Percentiles rank a stretch among this genome's conserved stretches.
Conservation (phyloP, 345 rosid genomes). For the Lepidium sativum region DNA sequence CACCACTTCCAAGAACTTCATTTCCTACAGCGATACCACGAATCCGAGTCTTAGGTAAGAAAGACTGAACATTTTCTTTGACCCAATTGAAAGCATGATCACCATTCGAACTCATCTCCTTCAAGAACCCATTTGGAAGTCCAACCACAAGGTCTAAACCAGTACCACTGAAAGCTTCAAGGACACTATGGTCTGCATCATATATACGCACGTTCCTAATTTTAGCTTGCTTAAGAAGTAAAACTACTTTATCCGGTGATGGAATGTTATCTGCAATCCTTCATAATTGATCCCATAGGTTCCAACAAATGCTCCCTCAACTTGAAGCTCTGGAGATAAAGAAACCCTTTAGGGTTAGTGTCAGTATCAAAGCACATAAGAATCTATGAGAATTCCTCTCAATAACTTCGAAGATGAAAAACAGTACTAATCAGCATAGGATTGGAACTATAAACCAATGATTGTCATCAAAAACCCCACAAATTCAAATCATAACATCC, state of each 20-base stretch:
- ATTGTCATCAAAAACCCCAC: not conserved
- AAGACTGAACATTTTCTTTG: conserved; percentile 72
- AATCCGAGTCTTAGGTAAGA: conserved; percentile 72
- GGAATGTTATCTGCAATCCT: conserved; percentile 90
- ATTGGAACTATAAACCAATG: not conserved
- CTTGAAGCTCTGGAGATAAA: conserved; percentile 32
- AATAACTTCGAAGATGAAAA: not conserved
- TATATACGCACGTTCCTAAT: conserved; percentile 82
- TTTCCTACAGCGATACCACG: conserved; percentile 90
- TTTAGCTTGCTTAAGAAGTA: conserved; percentile 70
- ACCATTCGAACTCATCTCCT: conserved; percentile 59
- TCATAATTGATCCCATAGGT: conserved; percentile 93
- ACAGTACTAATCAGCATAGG: not conserved
- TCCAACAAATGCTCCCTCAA: conserved; percentile 62
- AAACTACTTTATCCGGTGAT: conserved; percentile 78
- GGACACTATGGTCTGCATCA: conserved; percentile 82
- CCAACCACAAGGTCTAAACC: conserved; percentile 87
- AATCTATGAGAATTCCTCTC: not conserved
- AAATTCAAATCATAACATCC: not conserved
- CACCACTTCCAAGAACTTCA: conserved; percentile 68
- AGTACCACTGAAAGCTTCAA: conserved; percentile 76
- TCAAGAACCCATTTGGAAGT: conserved; percentile 62
- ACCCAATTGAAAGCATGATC: conserved; percentile 84
- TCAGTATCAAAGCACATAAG: not conserved
- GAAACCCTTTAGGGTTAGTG: not conserved